These are phyloP conservation scores for Casuarina equisetifolia DNA, from an alignment of 306 rosid genomes.

Conservation along the genomic window DNA sequence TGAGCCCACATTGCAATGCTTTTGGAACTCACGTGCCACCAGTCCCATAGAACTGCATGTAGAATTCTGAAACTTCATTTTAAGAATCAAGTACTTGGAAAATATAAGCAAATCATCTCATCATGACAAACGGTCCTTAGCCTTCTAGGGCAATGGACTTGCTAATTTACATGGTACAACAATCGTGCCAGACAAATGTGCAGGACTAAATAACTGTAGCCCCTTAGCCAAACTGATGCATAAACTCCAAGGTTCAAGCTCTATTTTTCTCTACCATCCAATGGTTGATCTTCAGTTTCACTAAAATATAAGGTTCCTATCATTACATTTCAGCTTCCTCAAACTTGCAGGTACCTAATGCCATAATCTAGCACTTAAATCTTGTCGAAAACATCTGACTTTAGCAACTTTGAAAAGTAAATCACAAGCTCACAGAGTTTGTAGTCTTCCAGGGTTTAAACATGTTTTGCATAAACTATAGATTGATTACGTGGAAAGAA, in stretches of 20 bases:
- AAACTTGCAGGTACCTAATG: neutral
- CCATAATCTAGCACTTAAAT: neutral
- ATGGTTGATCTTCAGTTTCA: neutral
- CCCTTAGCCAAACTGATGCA: neutral
- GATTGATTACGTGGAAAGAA: neutral
- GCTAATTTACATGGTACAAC: neutral
- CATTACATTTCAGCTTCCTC: neutral
- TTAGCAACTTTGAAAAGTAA: neutral
- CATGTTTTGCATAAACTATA: neutral
- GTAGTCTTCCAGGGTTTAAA: neutral
- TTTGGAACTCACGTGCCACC: neutral
- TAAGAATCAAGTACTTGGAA: neutral
- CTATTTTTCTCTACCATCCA: neutral
- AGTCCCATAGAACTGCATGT: neutral
- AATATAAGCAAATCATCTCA: neutral
- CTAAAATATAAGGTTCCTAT: neutral
- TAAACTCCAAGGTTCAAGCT: neutral
- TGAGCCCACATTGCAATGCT: no score
- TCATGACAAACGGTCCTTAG: neutral
- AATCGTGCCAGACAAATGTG: neutral
- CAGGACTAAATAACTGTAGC: neutral
- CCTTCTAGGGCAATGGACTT: neutral
- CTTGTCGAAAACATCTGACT: neutral
- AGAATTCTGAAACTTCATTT: no score
- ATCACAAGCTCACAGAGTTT: neutral